Percentiles rank a stretch among this genome's conserved stretches.
Evolutionary conservation across 2,329 filamentous ascomycete species (phyloP).

Genomic region (Alternaria tenuissima): DNA sequence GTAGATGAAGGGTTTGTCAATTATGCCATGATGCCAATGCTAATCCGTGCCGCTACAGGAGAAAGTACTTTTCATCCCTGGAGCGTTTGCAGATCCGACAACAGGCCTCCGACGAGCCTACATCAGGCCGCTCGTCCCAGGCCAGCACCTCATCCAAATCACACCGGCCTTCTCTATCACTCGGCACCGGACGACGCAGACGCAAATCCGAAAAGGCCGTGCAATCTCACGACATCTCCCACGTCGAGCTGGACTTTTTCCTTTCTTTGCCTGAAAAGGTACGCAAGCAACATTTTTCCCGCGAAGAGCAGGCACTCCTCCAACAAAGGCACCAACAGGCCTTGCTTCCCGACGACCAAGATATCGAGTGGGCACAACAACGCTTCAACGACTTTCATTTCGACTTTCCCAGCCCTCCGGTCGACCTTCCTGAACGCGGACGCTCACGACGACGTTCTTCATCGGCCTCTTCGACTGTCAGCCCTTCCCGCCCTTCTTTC

Average conservation of each 20-base stretch:
- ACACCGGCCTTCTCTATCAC: constrained; percentile 30
- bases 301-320: constrained; percentile 73
- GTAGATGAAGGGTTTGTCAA: constrained; percentile 13
- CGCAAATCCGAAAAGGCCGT: constrained; percentile 46
- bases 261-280: constrained; percentile 76
- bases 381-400: constrained; percentile 47
- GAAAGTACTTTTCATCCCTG: constrained; percentile 76
- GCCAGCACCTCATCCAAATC: constrained; percentile 30
- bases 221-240: constrained; percentile 51
- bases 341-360: constrained; percentile 19
- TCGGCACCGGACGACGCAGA: constrained; percentile 36
- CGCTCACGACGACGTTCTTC: constrained; percentile 30
- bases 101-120: constrained; percentile 43
- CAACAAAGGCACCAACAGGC: constrained; percentile 47
- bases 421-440: constrained; percentile 15
- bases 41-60: constrained; percentile 47
- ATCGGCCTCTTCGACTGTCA: constrained; percentile 30
- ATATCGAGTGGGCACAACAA: constrained; percentile 32
- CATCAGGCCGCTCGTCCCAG: constrained; percentile 36
- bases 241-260: constrained; percentile 72
- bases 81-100: constrained; percentile 74
- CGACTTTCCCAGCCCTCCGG: constrained; percentile 29
- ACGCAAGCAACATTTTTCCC: constrained; percentile 73
- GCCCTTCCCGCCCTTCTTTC: constrained; percentile 26
- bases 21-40: constrained; percentile 32